Conservation (phyloP, 2,329 filamentous ascomycete species). For the Didymellaceae sp. region DNA sequence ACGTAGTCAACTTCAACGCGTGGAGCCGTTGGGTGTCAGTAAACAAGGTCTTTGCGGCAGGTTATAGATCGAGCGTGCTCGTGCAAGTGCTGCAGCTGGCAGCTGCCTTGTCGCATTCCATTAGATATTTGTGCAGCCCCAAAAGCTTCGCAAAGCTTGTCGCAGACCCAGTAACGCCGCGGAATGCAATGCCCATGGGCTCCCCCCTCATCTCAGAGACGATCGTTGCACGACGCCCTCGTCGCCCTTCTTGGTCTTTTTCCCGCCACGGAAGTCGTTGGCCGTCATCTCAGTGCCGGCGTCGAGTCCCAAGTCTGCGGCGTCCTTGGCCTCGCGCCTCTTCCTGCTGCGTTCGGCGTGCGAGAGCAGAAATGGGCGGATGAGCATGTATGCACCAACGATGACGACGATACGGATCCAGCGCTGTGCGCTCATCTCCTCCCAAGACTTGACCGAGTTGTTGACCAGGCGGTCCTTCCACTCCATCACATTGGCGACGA, state of each 20-base stretch:
- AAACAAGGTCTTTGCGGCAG: neutral
- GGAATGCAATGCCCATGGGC: conserved; percentile 14
- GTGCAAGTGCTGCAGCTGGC: conserved; percentile 7
- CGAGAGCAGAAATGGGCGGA: conserved; percentile 75
- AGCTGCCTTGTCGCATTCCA: conserved; percentile 21
- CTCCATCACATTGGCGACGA: conserved; percentile 35
- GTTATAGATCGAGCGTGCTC: conserved; percentile 13
- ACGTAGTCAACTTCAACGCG: neutral
- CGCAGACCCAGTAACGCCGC: conserved; percentile 19
- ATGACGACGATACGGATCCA: conserved; percentile 73
- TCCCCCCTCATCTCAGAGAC: conserved; percentile 44
- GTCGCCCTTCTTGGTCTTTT: conserved; percentile 56
- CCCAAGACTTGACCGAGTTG: conserved; percentile 54
- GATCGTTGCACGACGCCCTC: conserved; percentile 77
- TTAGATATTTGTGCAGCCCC: conserved; percentile 21
- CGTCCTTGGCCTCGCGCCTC: conserved; percentile 64
- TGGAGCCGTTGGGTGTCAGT: neutral
- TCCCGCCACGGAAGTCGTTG: conserved; percentile 44
- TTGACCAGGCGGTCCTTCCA: conserved; percentile 47
- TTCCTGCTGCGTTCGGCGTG: conserved; percentile 68
- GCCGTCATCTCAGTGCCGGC: conserved; percentile 38
- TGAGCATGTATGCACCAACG: conserved; percentile 73
- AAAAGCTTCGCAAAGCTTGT: conserved; percentile 33
- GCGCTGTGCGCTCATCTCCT: conserved; percentile 52
- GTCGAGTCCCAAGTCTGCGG: conserved; percentile 50